These are phyloP conservation scores for Leccinum uliginosum DNA, from an alignment of 768 basidiomycete species.

Conservation along the genomic window DNA sequence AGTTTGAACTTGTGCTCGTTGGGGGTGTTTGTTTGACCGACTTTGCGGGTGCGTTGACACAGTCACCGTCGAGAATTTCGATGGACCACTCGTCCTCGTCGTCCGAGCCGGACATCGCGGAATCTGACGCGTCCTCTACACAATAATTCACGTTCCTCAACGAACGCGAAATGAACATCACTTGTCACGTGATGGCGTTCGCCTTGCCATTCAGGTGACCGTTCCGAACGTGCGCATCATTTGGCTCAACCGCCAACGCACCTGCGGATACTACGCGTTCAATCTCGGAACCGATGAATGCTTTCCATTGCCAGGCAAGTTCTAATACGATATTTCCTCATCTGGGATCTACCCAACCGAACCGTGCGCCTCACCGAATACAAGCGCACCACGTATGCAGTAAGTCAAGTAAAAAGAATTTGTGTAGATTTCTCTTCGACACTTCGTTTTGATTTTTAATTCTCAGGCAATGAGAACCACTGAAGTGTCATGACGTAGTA, in stretches of 20 bases:
- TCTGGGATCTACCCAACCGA: too few relatives aligned
- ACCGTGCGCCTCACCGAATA: too few relatives aligned
- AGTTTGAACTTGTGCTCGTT: background rate
- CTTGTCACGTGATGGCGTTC: constrained; percentile 19
- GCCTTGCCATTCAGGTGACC: too few relatives aligned
- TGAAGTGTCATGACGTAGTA: background rate
- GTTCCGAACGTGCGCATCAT: too few relatives aligned
- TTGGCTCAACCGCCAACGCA: too few relatives aligned
- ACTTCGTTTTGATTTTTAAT: background rate
- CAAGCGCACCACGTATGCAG: too few relatives aligned
- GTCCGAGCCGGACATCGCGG: constrained; percentile 12
- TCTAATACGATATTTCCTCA: too few relatives aligned
- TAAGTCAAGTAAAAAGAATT: too few relatives aligned
- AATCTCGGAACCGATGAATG: background rate
- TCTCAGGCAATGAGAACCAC: background rate
- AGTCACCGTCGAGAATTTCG: constrained; percentile 27
- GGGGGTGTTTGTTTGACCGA: constrained; percentile 17
- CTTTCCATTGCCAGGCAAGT: background rate
- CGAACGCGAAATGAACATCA: constrained; percentile 1
- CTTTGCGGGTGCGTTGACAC: constrained; percentile 10
- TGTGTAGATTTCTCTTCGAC: background rate
- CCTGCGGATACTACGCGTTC: background rate
- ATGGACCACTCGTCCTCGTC: constrained; percentile 30
- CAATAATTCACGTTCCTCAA: background rate
- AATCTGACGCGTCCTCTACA: constrained; percentile 9